phyloP scores from a whole-genome alignment of 768 basidiomycete species.

The Pholiota microspora region DNA sequence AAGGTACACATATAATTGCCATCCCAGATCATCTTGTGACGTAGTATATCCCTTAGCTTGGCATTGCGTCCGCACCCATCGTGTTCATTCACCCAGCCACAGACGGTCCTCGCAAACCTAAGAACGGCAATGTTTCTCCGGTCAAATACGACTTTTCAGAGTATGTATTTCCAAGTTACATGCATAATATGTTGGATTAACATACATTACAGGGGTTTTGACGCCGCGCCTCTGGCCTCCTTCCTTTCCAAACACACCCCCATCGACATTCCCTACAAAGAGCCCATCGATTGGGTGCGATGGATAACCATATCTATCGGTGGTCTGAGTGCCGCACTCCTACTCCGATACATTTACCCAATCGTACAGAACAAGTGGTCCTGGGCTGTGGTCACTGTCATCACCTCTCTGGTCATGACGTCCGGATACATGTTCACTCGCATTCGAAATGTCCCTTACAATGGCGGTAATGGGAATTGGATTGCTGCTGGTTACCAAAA shows the following conservation, averaged over 20 bases:
- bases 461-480: slow-evolving; percentile 65
- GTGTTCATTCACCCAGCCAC: slow-evolving; percentile 74
- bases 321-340: slow-evolving; percentile 44
- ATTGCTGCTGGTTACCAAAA: slow-evolving; percentile 87
- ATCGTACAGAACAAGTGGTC: slow-evolving; percentile 72
- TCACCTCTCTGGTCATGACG: slow-evolving; percentile 78
- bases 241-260: slow-evolving; percentile 76
- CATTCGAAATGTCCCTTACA: slow-evolving; percentile 79
- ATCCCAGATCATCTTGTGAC: background rate
- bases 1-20: slow-evolving; percentile 44
- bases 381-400: slow-evolving; percentile 63
- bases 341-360: slow-evolving; percentile 61
- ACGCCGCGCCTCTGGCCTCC: slow-evolving; percentile 71
- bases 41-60: slow-evolving; percentile 49
- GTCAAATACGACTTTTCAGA: slow-evolving; percentile 76
- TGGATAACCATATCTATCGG: slow-evolving; percentile 46
- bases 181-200: background rate
- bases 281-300: slow-evolving; percentile 73
- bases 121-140: slow-evolving; percentile 52
- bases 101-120: slow-evolving; percentile 64
- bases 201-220: slow-evolving; percentile 66
- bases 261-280: slow-evolving; percentile 75
- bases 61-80: slow-evolving; percentile 80
- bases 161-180: slow-evolving; percentile 37
- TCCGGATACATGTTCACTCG: slow-evolving; percentile 96